phyloP scores from a whole-genome alignment of 2,329 filamentous ascomycete genomes.

The Exophiala spinifera region DNA sequence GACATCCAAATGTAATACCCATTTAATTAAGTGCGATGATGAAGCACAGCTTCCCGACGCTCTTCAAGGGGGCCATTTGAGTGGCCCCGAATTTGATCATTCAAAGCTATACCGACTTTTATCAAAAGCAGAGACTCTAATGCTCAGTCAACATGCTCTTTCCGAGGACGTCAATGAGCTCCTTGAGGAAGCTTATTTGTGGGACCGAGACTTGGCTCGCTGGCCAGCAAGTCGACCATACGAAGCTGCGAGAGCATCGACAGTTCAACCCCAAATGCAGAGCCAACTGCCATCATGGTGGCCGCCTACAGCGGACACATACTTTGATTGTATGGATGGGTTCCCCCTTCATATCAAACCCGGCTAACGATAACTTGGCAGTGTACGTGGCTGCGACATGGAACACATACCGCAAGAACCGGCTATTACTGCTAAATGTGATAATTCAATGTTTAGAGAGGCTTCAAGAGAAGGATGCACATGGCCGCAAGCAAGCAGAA shows the following conservation, averaged over 20 bases:
- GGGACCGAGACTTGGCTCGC: no score
- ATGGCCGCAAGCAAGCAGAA: not conserved
- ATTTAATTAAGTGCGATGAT: no score
- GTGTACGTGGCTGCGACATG: slow-evolving; percentile 20
- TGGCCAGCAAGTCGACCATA: no score
- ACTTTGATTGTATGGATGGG: slow-evolving; percentile 13
- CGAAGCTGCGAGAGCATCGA: slow-evolving; percentile 4
- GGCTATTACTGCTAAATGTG: slow-evolving; percentile 12
- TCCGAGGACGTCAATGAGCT: no score
- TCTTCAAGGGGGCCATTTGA: no score
- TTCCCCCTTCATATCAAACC: not conserved
- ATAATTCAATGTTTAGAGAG: slow-evolving; percentile 2
- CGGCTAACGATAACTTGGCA: not conserved
- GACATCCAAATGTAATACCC: no score
- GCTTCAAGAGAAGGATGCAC: not conserved
- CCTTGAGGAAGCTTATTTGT: no score
- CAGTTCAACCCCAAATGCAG: not conserved
- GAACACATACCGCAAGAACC: slow-evolving; percentile 23
- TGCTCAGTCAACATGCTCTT: no score
- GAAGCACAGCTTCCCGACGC: no score
- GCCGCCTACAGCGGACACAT: slow-evolving; percentile 11
- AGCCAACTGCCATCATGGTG: not conserved
- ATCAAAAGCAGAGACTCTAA: no score
- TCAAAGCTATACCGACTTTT: no score
- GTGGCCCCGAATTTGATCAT: no score